Evolutionary conservation across 2,329 filamentous ascomycete genomes (phyloP), one percentile per base, ranked within the genome.

Genomic region (Aspergillus versicolor): DNA sequence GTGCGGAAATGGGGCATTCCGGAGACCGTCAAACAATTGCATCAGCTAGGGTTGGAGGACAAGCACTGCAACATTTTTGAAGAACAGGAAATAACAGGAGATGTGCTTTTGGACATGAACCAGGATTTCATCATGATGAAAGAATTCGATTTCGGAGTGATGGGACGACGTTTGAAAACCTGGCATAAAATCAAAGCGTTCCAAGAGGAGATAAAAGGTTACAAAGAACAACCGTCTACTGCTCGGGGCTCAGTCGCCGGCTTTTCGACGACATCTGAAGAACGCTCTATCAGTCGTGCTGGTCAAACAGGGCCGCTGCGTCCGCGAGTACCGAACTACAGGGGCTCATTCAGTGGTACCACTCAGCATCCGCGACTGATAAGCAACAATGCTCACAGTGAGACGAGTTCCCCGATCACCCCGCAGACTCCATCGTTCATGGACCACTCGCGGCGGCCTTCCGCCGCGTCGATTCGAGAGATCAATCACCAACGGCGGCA

Each of bases 121-220:
- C 93, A 97, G 76, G 90, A 91, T 56, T 95, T 94, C 40, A 82
- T 97, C 15, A 96, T 97, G 72, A 88, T 97, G 79, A 96, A 96
- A 70, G 92, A 94, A 46, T 96, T 97, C 66, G 91, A 97, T 65
- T 82, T 97, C 63, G 93, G 93, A 17, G 91, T 92, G 3, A 92
- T 97, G 65, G 93, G 93, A 8, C 84, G 91, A 56, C 84, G 93
- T 60, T 77, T 97, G 60, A 95, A 95, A 73, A 96, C 92, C 2
- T 97, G 93, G 93, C 91, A 97, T 75, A 96, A 94, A 75, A 92
- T 97, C 73, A 96, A 96, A 74, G 81, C 86, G 3, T 82, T 97
- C 61, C 93, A 97, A 71, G 90, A 96, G 67, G 91, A 97, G 73
- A 87, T 94, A 42, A 88, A 84, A 61, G 82, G 83, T 44, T 75